Evolutionary conservation across 371 early-diverging fungal species (phyloP).

Genomic region (Phascolomyces articulosus): DNA sequence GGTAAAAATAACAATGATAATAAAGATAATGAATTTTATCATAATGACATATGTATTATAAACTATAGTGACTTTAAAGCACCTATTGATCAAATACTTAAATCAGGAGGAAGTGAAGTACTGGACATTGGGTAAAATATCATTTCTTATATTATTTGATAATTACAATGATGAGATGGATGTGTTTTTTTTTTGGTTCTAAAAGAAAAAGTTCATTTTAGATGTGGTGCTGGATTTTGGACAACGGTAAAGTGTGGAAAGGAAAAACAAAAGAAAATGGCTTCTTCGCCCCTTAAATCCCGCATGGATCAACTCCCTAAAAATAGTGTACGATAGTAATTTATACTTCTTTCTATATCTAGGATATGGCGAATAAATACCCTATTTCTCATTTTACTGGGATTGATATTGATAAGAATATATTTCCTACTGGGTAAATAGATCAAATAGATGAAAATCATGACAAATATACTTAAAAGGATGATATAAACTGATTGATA

Average conservation of each 20-base stretch:
- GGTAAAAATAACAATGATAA: background rate
- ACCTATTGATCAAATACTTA: conserved; percentile 34
- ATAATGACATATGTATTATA: background rate
- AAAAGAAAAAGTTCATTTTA: conserved; percentile 6
- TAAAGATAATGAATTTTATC: background rate
- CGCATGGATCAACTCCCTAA: background rate
- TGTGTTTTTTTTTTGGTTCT: too few species aligned
- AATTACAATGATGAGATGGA: too few species aligned
- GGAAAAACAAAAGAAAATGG: too few species aligned
- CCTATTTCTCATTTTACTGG: conserved; percentile 48
- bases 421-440: conserved; percentile 37
- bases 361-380: conserved; percentile 47
- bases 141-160: too few species aligned
- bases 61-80: conserved; percentile 41
- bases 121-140: conserved; percentile 41
- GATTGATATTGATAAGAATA: conserved; percentile 43
- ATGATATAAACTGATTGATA: conserved; percentile 8
- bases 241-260: conserved; percentile 26
- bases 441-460: background rate
- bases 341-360: background rate
- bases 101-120: conserved; percentile 47
- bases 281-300: background rate
- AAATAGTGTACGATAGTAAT: conserved; percentile 2
- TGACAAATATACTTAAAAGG: too few species aligned
- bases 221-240: conserved; percentile 51